phyloP scores from a whole-genome alignment of 2,329 filamentous ascomycete species.

The Aspergillus latus region DNA sequence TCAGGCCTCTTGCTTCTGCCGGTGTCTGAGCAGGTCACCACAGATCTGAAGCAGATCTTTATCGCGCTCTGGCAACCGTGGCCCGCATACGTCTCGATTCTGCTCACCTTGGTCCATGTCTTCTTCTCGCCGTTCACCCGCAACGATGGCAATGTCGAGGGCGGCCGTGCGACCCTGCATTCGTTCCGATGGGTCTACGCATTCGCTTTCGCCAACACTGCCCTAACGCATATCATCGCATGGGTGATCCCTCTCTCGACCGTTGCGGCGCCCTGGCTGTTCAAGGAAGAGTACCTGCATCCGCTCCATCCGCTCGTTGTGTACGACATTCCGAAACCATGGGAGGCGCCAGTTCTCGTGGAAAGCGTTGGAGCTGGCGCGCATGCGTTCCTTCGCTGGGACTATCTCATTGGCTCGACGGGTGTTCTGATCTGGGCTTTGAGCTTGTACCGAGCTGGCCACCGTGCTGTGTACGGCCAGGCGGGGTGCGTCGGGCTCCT shows the following conservation, averaged over 20 bases:
- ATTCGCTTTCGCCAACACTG: constrained; percentile 43
- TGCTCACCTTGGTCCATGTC: constrained; percentile 35
- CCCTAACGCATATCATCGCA: constrained; percentile 43
- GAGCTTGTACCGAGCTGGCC: constrained; percentile 35
- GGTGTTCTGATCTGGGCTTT: constrained; percentile 50
- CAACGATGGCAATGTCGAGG: constrained; percentile 24
- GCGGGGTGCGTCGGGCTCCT: constrained; percentile 29
- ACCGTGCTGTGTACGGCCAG: constrained; percentile 28
- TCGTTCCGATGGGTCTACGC: constrained; percentile 43
- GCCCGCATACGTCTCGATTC: constrained; percentile 47
- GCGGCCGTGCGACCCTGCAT: constrained; percentile 29
- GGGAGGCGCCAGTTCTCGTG: constrained; percentile 31
- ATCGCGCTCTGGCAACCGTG: constrained; percentile 55
- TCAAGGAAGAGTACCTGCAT: constrained; percentile 32
- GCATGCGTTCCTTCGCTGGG: constrained; percentile 51
- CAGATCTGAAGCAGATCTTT: constrained; percentile 48
- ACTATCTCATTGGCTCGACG: constrained; percentile 46
- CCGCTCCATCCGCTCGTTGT: constrained; percentile 42
- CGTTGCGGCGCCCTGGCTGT: constrained; percentile 35
- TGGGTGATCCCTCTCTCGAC: constrained; percentile 45
- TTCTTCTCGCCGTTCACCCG: constrained; percentile 26
- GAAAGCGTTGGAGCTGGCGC: constrained; percentile 42
- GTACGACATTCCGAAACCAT: constrained; percentile 38
- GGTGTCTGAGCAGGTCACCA: constrained; percentile 38
- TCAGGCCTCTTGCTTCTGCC: constrained; percentile 47